A percentile compares a stretch with the other conserved stretches of the same genome.
phyloP scores from a whole-genome alignment of 1,139 yeast species.

The Dujonia santamariae region DNA sequence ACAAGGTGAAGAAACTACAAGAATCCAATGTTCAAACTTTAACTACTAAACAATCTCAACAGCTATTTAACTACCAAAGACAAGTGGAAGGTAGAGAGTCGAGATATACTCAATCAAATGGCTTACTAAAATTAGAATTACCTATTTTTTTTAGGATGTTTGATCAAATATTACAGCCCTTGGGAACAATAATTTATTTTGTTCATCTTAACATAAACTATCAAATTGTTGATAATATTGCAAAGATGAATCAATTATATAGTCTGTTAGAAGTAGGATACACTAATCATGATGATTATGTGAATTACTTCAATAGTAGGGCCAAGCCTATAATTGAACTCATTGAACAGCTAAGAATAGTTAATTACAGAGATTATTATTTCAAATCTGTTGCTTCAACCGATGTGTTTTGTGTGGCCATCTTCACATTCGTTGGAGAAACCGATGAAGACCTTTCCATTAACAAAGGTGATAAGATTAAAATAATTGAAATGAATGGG shows the following conservation, averaged over 20 bases:
- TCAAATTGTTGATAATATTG: conserved; percentile 20
- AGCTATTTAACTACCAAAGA: conserved; percentile 27
- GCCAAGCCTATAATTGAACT: conserved; percentile 14
- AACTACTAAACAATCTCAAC: conserved; percentile 28
- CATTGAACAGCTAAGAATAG: conserved; percentile 19
- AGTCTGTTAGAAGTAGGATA: too few species aligned
- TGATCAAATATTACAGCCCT: conserved; percentile 19
- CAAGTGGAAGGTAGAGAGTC: conserved; percentile 25
- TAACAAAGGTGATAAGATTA: conserved; percentile 46
- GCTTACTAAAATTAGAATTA: conserved; percentile 33
- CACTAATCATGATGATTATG: conserved; percentile 10
- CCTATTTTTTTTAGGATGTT: conserved; percentile 35
- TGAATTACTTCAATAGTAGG: conserved; percentile 9
- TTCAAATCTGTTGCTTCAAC: conserved; percentile 8
- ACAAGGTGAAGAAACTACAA: conserved; percentile 18
- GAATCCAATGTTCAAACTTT: conserved; percentile 20
- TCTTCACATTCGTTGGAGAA: conserved; percentile 29
- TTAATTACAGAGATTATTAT: conserved; percentile 20
- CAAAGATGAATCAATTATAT: conserved; percentile 6
- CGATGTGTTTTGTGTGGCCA: conserved; percentile 30
- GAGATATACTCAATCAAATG: conserved; percentile 30
- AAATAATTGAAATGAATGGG: conserved; percentile 38
- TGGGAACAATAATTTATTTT: conserved; percentile 28
- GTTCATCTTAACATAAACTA: conserved; percentile 26
- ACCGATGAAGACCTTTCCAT: conserved; percentile 49